Percentiles rank a stretch among this genome's conserved stretches.
These are phyloP conservation scores for Rutstroemia sp. DNA, from an alignment of 2,329 filamentous ascomycete genomes.

Conservation along the genomic window DNA sequence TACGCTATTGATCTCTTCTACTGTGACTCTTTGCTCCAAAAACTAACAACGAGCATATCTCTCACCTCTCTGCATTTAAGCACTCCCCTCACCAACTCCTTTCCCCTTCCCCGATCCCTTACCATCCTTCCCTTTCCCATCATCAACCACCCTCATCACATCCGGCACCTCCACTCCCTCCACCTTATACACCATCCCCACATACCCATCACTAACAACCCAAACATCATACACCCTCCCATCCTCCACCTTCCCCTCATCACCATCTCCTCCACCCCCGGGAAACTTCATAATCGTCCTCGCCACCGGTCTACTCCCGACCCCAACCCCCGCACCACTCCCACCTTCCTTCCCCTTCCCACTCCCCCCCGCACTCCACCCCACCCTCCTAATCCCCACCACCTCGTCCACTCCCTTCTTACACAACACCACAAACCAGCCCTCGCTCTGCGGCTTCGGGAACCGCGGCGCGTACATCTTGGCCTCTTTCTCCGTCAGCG, in stretches of 20 bases:
- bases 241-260: constrained; percentile 23
- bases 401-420: constrained; percentile 65
- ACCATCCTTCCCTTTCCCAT: constrained; percentile 8
- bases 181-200: constrained; percentile 53
- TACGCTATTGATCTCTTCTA: too few relatives aligned
- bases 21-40: too few relatives aligned
- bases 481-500: constrained; percentile 55
- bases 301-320: constrained; percentile 42
- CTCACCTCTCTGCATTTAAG: too few relatives aligned
- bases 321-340: constrained; percentile 22
- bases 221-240: constrained; percentile 62
- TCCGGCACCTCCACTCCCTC: constrained; percentile 27
- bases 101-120: not conserved
- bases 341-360: constrained; percentile 46
- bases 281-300: constrained; percentile 56
- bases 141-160: constrained; percentile 19
- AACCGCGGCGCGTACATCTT: constrained; percentile 82
- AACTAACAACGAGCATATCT: too few relatives aligned
- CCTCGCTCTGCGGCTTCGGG: constrained; percentile 90
- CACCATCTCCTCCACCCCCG: constrained; percentile 23
- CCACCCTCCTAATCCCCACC: constrained; percentile 76
- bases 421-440: constrained; percentile 79
- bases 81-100: too few relatives aligned
- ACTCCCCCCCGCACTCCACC: constrained; percentile 66
- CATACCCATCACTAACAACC: constrained; percentile 82